Percentiles rank a stretch among this genome's conserved stretches.
Evolutionary conservation across 2,329 filamentous ascomycete genomes (phyloP).

Genomic region (Exophiala aquamarina): DNA sequence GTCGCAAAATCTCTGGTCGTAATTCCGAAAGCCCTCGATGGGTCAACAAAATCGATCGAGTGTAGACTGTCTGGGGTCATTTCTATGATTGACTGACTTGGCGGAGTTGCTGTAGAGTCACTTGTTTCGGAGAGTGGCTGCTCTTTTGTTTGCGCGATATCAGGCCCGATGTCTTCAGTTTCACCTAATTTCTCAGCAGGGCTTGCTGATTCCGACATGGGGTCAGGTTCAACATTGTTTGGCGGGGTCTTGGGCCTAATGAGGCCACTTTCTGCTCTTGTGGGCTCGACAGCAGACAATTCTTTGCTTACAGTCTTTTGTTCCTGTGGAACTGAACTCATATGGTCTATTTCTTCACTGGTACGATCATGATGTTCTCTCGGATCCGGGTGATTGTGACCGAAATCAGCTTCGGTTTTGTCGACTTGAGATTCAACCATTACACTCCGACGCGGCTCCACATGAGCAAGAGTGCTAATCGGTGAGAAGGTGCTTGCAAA

Average conservation of each 20-base stretch:
- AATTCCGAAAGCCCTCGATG: conserved; percentile 16
- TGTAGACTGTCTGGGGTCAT: conserved; percentile 6
- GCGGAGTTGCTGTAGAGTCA: background rate
- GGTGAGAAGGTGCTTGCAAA: conserved; percentile 21
- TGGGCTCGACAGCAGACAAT: no score
- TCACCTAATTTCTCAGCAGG: no score
- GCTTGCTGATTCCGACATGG: no score
- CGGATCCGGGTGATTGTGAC: no score
- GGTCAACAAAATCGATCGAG: conserved; percentile 9
- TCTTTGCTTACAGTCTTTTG: no score
- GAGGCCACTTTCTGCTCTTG: no score
- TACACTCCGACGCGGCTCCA: conserved; percentile 18
- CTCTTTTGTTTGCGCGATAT: background rate
- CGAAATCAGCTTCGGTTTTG: no score
- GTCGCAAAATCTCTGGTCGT: conserved; percentile 25
- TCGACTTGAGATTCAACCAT: conserved; percentile 3
- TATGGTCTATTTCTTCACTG: no score
- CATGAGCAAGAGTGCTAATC: conserved; percentile 23
- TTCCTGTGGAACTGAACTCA: no score
- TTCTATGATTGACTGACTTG: conserved; percentile 9
- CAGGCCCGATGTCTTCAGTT: background rate
- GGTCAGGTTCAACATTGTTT: no score
- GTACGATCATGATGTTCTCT: no score
- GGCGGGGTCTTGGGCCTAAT: no score
- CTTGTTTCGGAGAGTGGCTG: background rate